Percentiles rank a stretch among this genome's conserved stretches.
Conservation (phyloP, 176 grass and related monocot genomes). For the Neostapfia colusana region DNA sequence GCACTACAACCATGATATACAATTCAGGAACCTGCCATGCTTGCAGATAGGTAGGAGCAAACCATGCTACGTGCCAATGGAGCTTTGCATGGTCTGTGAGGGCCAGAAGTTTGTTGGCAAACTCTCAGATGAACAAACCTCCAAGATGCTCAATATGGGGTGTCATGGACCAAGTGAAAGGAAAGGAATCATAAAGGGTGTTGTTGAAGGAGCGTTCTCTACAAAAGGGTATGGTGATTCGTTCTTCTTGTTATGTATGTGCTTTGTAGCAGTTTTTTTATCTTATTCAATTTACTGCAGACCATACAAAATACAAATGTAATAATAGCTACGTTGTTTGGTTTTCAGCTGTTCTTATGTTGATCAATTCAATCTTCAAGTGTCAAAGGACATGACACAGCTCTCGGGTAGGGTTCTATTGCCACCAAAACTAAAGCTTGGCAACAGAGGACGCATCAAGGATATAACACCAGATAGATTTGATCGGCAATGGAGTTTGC, state of each 20-base stretch:
- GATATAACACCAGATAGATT: slow-evolving; percentile 77
- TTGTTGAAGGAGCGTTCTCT: slow-evolving; percentile 56
- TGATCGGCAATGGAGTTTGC: slow-evolving; percentile 87
- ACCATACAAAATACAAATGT: slow-evolving; percentile 8
- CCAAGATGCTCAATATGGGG: slow-evolving; percentile 84
- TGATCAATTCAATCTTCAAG: slow-evolving; percentile 73
- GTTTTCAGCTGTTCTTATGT: slow-evolving; percentile 62
- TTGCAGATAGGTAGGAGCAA: slow-evolving; percentile 93
- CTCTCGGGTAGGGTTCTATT: slow-evolving; percentile 86
- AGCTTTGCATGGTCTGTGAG: slow-evolving; percentile 86
- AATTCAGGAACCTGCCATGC: slow-evolving; percentile 93
- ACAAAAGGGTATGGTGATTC: slow-evolving; percentile 57
- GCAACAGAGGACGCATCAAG: slow-evolving; percentile 63
- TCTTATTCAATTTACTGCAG: neutral
- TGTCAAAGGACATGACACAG: slow-evolving; percentile 85
- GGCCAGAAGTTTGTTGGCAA: slow-evolving; percentile 94
- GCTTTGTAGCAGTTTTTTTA: slow-evolving; percentile 4
- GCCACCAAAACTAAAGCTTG: slow-evolving; percentile 89
- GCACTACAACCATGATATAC: slow-evolving; percentile 93
- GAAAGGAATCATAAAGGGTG: slow-evolving; percentile 78
- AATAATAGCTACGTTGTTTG: slow-evolving; percentile 37
- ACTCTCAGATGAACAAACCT: slow-evolving; percentile 83
- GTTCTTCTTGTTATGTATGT: slow-evolving; percentile 8
- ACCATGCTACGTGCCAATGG: slow-evolving; percentile 92
- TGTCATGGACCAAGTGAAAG: slow-evolving; percentile 81